These are phyloP conservation scores for Tulasnella sp. DNA, from an alignment of 768 basidiomycete genomes.

Conservation along the genomic window DNA sequence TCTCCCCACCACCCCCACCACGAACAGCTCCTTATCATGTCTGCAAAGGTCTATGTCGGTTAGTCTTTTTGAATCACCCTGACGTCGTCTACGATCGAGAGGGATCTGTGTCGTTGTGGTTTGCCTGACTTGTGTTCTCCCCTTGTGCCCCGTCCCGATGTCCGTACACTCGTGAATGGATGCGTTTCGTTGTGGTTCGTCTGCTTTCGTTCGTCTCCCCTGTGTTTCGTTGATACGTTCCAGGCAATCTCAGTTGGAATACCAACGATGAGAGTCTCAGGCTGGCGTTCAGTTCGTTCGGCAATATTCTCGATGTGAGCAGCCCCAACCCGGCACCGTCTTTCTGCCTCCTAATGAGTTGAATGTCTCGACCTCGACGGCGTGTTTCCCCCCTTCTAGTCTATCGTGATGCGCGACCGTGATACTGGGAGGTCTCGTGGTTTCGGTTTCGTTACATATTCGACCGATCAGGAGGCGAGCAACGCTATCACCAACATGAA, in stretches of 20 bases:
- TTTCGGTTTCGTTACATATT: conserved; percentile 89
- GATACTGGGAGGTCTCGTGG: conserved; percentile 95
- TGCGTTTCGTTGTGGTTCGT: conserved; percentile 41
- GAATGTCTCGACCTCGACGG: conserved; percentile 17
- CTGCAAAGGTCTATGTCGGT: conserved; percentile 88
- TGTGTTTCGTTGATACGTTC: conserved; percentile 33
- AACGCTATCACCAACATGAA: conserved; percentile 65
- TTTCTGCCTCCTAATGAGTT: conserved; percentile 15
- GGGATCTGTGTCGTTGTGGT: conserved; percentile 4
- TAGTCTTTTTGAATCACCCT: conserved; percentile 36
- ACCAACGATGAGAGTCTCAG: conserved; percentile 87
- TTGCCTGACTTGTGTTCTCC: neutral
- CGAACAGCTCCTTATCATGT: conserved; percentile 32
- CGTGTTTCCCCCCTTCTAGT: conserved; percentile 38
- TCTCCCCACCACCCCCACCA: neutral
- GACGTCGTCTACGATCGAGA: neutral
- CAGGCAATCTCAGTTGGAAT: conserved; percentile 92
- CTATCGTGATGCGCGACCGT: conserved; percentile 97
- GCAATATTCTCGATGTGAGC: conserved; percentile 87
- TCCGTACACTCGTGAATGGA: conserved; percentile 1
- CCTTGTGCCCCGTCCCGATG: neutral
- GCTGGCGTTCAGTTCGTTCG: conserved; percentile 74
- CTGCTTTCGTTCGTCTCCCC: conserved; percentile 15
- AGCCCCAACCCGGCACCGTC: conserved; percentile 4
- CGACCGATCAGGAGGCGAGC: conserved; percentile 50